phyloP scores from a whole-genome alignment of 2,329 filamentous ascomycete genomes.

The Penicillium sp. region DNA sequence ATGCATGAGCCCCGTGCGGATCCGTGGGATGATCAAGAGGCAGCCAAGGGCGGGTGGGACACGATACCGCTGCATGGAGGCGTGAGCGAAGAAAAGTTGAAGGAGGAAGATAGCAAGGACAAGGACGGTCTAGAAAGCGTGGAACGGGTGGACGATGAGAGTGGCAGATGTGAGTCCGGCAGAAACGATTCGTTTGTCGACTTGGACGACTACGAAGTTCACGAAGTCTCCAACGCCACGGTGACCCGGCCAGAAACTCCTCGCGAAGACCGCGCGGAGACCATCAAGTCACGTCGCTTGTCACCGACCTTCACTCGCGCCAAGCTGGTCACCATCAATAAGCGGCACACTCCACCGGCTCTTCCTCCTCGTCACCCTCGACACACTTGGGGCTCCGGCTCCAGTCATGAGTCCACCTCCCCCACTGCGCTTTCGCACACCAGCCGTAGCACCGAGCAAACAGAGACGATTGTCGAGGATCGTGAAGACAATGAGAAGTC shows the following conservation, averaged over 20 bases:
- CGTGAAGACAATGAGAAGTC: conserved; percentile 17
- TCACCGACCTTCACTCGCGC: conserved; percentile 68
- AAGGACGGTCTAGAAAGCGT: conserved; percentile 10
- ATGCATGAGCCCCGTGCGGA: conserved; percentile 11
- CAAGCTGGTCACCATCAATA: conserved; percentile 77
- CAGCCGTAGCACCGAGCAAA: conserved; percentile 21
- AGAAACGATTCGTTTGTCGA: conserved; percentile 13
- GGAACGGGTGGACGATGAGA: too few relatives aligned
- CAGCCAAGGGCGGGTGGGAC: conserved; percentile 23
- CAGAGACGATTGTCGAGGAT: conserved; percentile 12
- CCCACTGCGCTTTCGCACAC: conserved; percentile 21
- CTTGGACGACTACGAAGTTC: conserved; percentile 30
- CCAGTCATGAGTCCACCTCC: conserved; percentile 21
- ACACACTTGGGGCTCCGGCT: conserved; percentile 21
- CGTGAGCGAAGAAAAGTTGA: conserved; percentile 2
- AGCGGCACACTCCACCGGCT: conserved; percentile 64
- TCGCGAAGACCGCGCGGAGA: conserved; percentile 38
- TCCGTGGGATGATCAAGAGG: conserved; percentile 18
- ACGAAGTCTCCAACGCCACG: conserved; percentile 50
- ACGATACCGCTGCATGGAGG: conserved; percentile 16
- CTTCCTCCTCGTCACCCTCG: conserved; percentile 68
- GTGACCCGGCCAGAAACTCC: conserved; percentile 43
- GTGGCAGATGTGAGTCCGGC: conserved; percentile 5
- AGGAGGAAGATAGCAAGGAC: conserved; percentile 1
- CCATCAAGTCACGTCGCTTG: conserved; percentile 47